Conservation (phyloP, 1,139 yeast species). For the Pneumocystis oryctolagi region DNA sequence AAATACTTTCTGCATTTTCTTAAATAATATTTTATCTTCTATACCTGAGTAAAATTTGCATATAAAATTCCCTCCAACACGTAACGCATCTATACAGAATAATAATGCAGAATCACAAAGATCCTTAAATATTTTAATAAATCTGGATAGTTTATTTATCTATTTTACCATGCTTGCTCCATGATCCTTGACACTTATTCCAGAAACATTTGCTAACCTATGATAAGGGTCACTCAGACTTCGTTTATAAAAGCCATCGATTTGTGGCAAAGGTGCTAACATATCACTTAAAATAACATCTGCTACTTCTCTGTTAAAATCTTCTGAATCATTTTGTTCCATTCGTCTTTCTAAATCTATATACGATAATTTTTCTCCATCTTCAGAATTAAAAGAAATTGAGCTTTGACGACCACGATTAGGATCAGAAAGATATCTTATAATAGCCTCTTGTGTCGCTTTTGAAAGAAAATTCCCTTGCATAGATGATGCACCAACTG, state of each 20-base stretch:
- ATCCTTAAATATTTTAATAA: conserved; percentile 31
- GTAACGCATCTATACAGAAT: conserved; percentile 53
- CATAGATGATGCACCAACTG: conserved; percentile 58
- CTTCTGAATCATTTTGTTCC: conserved; percentile 16
- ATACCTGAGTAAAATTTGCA: conserved; percentile 59
- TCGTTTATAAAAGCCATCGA: conserved; percentile 49
- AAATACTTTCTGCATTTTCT: conserved; percentile 46
- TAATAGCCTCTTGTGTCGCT: conserved; percentile 46
- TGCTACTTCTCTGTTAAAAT: conserved; percentile 20
- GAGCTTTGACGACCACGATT: conserved; percentile 19
- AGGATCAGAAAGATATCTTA: conserved; percentile 34
- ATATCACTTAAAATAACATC: conserved; percentile 78
- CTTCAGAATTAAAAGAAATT: conserved; percentile 5
- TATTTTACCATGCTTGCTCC: conserved; percentile 27
- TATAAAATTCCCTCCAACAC: conserved; percentile 55
- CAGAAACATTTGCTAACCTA: conserved; percentile 67
- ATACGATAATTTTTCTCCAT: conserved; percentile 7
- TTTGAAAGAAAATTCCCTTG: conserved; percentile 76
- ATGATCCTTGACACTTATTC: conserved; percentile 49
- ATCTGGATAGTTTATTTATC: conserved; percentile 5
- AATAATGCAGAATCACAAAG: conserved; percentile 82
- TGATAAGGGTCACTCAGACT: conserved; percentile 62
- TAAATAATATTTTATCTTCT: conserved; percentile 47
- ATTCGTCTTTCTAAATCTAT: conserved; percentile 19
- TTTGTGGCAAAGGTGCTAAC: conserved; percentile 60